These are phyloP conservation scores for Saccharomyces uvarum DNA, from an alignment of 1,139 yeast species.

Conservation along the genomic window DNA sequence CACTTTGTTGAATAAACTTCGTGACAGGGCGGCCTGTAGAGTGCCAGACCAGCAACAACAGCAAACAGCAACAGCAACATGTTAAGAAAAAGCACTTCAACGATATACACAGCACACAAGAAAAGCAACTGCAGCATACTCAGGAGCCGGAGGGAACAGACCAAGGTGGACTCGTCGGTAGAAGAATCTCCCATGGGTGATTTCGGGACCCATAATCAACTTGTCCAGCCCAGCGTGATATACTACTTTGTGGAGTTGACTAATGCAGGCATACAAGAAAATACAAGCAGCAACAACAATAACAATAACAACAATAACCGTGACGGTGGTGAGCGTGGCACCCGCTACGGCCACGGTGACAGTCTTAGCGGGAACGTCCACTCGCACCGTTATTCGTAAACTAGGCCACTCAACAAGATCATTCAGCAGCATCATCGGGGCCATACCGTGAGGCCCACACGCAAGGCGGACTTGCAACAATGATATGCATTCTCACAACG, in stretches of 20 bases:
- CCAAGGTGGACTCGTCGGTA: not conserved
- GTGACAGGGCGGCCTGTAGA: not conserved
- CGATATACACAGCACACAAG: not conserved
- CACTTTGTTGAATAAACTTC: not conserved
- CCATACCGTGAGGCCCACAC: not conserved
- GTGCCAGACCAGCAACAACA: not conserved
- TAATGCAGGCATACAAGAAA: conserved; percentile 3
- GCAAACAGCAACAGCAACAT: not conserved
- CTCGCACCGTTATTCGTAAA: not conserved
- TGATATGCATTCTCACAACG: too few species aligned
- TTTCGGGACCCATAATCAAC: conserved; percentile 11
- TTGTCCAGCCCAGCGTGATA: conserved; percentile 13
- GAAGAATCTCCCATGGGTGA: conserved; percentile 8
- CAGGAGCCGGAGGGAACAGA: conserved; percentile 1
- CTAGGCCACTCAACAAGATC: not conserved
- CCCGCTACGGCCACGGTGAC: not conserved
- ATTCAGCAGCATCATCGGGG: not conserved
- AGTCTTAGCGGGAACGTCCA: not conserved
- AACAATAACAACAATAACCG: conserved; percentile 1
- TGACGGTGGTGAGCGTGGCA: not conserved
- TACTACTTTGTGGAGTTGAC: conserved; percentile 13
- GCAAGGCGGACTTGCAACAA: not conserved
- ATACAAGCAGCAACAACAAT: not conserved
- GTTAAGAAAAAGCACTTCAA: not conserved
- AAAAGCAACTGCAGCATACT: not conserved